A percentile compares a stretch with the other conserved stretches of the same genome.
Conservation (phyloP, 2,329 filamentous ascomycete genomes). For the Phyllosticta citribraziliensis region DNA sequence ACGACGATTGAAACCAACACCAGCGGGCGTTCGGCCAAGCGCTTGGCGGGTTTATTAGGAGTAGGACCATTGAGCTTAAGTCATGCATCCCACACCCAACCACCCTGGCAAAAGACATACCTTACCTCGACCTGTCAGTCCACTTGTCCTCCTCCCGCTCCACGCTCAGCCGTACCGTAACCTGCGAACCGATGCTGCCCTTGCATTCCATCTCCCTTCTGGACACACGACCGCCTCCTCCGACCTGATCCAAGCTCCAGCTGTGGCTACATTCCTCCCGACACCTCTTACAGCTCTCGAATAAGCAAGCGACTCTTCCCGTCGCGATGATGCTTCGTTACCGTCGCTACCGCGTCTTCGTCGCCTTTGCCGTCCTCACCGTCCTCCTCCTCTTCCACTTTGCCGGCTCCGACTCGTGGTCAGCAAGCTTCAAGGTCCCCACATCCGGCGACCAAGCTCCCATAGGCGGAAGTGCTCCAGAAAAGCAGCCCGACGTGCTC, state of each 20-base stretch:
- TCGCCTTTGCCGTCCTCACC: constrained; percentile 45
- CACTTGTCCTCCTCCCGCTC: not conserved
- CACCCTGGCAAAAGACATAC: not conserved
- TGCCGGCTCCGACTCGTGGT: constrained; percentile 34
- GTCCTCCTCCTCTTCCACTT: constrained; percentile 47
- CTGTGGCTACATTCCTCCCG: not conserved
- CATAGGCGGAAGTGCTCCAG: not conserved
- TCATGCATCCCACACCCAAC: not conserved
- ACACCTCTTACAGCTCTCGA: not conserved
- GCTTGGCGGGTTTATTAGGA: not conserved
- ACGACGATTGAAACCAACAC: not conserved
- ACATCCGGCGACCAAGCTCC: not conserved
- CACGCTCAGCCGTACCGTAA: not conserved
- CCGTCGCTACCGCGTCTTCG: constrained; percentile 52
- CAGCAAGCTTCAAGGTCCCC: constrained; percentile 13
- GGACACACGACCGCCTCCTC: constrained; percentile 7
- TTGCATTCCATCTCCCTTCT: not conserved
- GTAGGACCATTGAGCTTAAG: not conserved
- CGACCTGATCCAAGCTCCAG: constrained; percentile 1
- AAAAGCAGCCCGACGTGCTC: constrained; percentile 1
- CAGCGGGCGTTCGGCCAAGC: not conserved
- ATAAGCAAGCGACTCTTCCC: not conserved
- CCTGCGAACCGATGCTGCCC: constrained; percentile 2
- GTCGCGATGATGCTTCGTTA: constrained; percentile 45
- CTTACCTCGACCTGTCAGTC: not conserved